phyloP scores from a whole-genome alignment of 148 eudicot genomes.

The Vaccinium macrocarpon region DNA sequence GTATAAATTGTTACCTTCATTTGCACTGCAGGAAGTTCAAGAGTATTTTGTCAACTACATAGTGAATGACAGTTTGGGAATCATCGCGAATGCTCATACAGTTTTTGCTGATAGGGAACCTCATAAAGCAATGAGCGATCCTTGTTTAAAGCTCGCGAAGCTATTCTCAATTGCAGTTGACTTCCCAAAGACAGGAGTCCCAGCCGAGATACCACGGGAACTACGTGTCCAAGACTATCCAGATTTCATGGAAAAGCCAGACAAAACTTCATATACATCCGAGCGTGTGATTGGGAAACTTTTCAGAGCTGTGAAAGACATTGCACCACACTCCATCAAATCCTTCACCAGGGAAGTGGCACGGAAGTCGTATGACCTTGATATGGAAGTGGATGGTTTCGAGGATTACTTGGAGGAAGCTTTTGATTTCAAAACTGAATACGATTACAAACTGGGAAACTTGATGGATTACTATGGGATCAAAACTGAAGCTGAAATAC shows the following conservation, averaged over 20 bases:
- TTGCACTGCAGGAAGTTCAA: conserved; percentile 42
- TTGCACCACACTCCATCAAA: conserved; percentile 25
- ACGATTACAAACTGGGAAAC: conserved; percentile 46
- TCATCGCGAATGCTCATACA: conserved; percentile 56
- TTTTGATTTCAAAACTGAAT: conserved; percentile 27
- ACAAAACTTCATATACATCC: conserved; percentile 38
- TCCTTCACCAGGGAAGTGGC: conserved; percentile 43
- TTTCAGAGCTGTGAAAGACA: conserved; percentile 40
- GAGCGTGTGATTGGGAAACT: conserved; percentile 43
- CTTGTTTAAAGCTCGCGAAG: conserved; percentile 48
- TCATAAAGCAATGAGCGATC: conserved; percentile 42
- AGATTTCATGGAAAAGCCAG: conserved; percentile 58
- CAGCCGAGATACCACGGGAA: conserved; percentile 47
- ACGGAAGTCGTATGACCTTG: conserved; percentile 32
- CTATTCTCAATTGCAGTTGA: conserved; percentile 60
- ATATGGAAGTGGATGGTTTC: conserved; percentile 50
- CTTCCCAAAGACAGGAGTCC: conserved; percentile 59
- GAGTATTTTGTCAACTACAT: conserved; percentile 56
- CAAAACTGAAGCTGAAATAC: conserved; percentile 52
- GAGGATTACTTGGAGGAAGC: conserved; percentile 32
- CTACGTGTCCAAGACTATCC: conserved; percentile 59
- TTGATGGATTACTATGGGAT: conserved; percentile 53
- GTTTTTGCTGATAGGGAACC: conserved; percentile 49
- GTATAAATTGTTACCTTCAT: neutral
- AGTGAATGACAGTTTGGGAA: conserved; percentile 56